Conservation (phyloP, 441 rosid genomes). For the Mallotus japonicus region DNA sequence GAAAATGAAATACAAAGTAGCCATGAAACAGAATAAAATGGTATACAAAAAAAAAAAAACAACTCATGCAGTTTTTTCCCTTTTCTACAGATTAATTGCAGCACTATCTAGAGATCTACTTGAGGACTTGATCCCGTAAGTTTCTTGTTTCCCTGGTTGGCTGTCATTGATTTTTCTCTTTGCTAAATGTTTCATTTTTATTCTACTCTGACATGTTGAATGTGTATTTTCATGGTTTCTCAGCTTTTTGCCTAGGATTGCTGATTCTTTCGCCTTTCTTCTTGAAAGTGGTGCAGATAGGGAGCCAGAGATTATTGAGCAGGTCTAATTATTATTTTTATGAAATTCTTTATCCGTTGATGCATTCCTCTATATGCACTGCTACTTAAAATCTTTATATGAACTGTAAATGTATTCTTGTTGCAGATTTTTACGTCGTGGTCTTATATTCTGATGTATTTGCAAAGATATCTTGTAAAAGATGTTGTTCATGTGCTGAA, state of each 20-base stretch:
- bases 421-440: slow-evolving; percentile 79
- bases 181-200: neutral
- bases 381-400: neutral
- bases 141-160: slow-evolving; percentile 22
- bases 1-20: neutral
- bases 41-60: neutral
- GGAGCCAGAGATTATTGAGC: slow-evolving; percentile 90
- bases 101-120: slow-evolving; percentile 88
- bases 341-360: slow-evolving; percentile 7
- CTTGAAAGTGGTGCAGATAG: slow-evolving; percentile 80
- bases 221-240: slow-evolving; percentile 17
- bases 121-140: slow-evolving; percentile 72
- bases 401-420: slow-evolving; percentile 16
- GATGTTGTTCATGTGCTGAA: slow-evolving; percentile 57
- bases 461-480: slow-evolving; percentile 64
- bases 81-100: slow-evolving; percentile 69
- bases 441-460: slow-evolving; percentile 63
- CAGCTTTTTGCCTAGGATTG: slow-evolving; percentile 76
- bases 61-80: neutral
- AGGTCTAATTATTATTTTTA: slow-evolving; percentile 45
- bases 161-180: neutral
- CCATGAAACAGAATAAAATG: neutral
- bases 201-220: neutral
- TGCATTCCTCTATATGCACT: slow-evolving; percentile 2
- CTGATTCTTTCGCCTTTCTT: slow-evolving; percentile 54